These are phyloP conservation scores for Bimuria novae-zelandiae DNA, from an alignment of 2,329 filamentous ascomycete species.

Conservation along the genomic window DNA sequence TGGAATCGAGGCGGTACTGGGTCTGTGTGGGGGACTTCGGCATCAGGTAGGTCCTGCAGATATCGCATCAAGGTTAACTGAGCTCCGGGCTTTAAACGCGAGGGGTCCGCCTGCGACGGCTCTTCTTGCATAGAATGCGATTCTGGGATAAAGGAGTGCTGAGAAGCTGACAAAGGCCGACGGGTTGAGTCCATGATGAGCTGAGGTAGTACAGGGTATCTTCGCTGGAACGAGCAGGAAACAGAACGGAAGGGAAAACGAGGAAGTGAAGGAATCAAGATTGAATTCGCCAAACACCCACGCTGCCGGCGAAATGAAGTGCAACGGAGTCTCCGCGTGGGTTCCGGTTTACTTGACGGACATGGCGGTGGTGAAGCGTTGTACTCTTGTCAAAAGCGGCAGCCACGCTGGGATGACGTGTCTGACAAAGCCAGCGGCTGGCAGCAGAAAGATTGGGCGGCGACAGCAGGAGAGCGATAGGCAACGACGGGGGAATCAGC, in stretches of 20 bases:
- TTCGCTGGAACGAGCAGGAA: conserved; percentile 22
- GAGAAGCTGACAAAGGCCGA: conserved; percentile 27
- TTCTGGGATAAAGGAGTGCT: conserved; percentile 19
- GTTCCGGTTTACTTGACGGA: conserved; percentile 27
- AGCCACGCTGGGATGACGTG: conserved; percentile 31
- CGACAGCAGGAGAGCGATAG: conserved; percentile 14
- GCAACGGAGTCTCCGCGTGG: conserved; percentile 8
- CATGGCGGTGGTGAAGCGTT: conserved; percentile 36
- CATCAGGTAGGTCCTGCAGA: conserved; percentile 49
- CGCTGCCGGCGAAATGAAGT: conserved; percentile 16
- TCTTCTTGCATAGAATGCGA: conserved; percentile 21
- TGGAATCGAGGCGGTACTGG: conserved; percentile 45
- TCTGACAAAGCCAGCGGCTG: conserved; percentile 25
- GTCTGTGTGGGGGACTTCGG: conserved; percentile 46
- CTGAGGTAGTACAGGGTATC: conserved; percentile 41
- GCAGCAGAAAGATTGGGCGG: conserved; percentile 21
- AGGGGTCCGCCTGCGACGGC: conserved; percentile 29
- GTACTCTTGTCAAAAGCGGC: conserved; percentile 26
- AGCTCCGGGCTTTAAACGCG: conserved; percentile 44
- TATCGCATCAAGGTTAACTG: conserved; percentile 51
- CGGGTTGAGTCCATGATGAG: conserved; percentile 38
- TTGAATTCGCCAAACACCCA: conserved; percentile 5
- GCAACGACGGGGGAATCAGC: conserved; percentile 27
- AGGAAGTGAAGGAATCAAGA: neutral
- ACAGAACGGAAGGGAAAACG: conserved; percentile 12